Evolutionary conservation across 177 flowering plant species (phyloP), one percentile per base, ranked within the genome.

Genomic region (Vitis hybrid): DNA sequence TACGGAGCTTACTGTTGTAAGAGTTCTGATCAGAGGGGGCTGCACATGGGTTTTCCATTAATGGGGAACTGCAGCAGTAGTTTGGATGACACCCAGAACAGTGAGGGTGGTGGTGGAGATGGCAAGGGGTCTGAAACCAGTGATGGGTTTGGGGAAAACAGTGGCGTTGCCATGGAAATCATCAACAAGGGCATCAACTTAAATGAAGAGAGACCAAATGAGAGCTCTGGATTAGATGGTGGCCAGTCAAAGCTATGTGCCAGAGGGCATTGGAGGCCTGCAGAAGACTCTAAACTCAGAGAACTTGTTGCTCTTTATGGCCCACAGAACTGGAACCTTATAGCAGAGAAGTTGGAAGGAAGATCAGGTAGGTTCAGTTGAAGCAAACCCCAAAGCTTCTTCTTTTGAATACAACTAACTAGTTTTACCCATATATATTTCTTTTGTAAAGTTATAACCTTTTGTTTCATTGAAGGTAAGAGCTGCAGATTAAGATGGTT

Each of bases 401-500:
- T 21, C 9, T 15, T 21, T n/a, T 26, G 26, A 26, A 10, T 26
- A 4, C 12, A 13, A 60, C 62, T 54, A 14, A 17, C 17, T 14
- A 14, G 60, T 23, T 57, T 9, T 21, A 10, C 12, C 9, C 18
- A 17, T 57, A 60, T 4, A 30, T 11, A 60, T 17, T 9, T 11
- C 18, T 17, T 58, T 3, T 18, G 61, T 58, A 7, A 17, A 17
- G 30, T 58, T 58, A 6, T 58, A 23, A 58, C 11, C 11, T 58
- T 58, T 9, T 58, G 2, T 58, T 3, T 15, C 2, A 11, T 60
- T 60, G 13, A 10, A 62, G 64, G 64, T 5, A 62, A 62, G 19
- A 62, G 64, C 26, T 62, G 64, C 26, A 62, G 64, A 62, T 45
- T 62, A 21, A 62, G 64, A 32, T 62, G 64, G 64, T 62, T 62